Evolutionary conservation across 1,284 basidiomycete species (phyloP), one percentile per base, ranked within the genome.

Genomic region (Ustilago loliicola): DNA sequence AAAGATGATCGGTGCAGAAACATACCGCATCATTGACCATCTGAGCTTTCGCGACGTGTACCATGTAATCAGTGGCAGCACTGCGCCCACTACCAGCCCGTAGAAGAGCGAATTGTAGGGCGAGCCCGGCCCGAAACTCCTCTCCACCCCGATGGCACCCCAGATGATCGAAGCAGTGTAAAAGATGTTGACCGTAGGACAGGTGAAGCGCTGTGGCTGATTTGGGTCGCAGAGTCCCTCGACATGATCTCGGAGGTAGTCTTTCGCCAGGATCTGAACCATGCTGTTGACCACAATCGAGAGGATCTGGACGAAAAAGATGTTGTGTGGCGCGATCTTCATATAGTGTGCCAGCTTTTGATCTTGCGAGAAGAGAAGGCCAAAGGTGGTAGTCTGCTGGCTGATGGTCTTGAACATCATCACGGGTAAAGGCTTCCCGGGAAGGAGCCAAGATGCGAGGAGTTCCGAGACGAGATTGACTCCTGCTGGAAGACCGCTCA

Each of bases 321-420:
- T 88, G 3, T 85, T 73, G 25, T 89, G 88, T 6, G 90, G 90
- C 0, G 89, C 87, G 19, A 90, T 82, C 85, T 90, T 90, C 87
- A 89, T 89, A 82, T 89, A 89, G 74, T 89, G 88, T 1, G 87
- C 88, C 29, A 89, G 83, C 83, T 89, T 89, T 67, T 78, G 79
- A 82, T 92, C 91, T 15, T 89, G 89, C 4, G 91, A 89, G 85
- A 92, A 92, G 25, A 84, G 82, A 60, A 90, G 78, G 1, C 88
- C 91, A 84, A 93, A 92, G 51, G 87, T 88, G 45, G 91, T 89
- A 9, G 91, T 88, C 66, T 90, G 90, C 85, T 90, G 91, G n/a
- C 90, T 89, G 76, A 90, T 89, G 11, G 89, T 88, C 88, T 94
- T 94, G 90, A 94, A 94, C 70, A 95, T 88, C 90, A 93, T 92